Conservation (phyloP, 2,329 filamentous ascomycete species). For the Nothopassalora personata region DNA sequence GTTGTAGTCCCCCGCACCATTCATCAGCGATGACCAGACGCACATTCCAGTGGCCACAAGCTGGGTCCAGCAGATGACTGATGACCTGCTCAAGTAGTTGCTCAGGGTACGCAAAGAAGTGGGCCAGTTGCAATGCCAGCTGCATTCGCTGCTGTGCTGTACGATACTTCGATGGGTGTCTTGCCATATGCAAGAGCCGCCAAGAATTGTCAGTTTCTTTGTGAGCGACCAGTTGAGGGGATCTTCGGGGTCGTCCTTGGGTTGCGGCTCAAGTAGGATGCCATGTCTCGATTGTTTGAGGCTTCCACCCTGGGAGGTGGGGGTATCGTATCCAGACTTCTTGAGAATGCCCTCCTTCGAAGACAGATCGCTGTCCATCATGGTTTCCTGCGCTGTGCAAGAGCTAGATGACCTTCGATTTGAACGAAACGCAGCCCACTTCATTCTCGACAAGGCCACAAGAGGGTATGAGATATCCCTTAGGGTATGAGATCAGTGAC, state of each 20-base stretch:
- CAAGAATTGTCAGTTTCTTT: constrained; percentile 38
- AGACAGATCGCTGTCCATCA: background rate
- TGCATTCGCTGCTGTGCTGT: background rate
- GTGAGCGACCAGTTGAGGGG: constrained; percentile 22
- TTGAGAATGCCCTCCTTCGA: background rate
- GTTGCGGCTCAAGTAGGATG: constrained; percentile 20
- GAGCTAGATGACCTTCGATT: background rate
- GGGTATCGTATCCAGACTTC: background rate
- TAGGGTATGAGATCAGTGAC: background rate
- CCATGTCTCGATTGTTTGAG: background rate
- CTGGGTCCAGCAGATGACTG: constrained; percentile 3
- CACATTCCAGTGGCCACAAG: background rate
- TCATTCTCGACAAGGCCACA: background rate
- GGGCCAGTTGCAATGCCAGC: constrained; percentile 5
- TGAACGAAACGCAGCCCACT: background rate
- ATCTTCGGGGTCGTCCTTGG: constrained; percentile 16
- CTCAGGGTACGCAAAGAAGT: constrained; percentile 4
- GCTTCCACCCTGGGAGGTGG: background rate
- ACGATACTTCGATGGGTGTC: constrained; percentile 1
- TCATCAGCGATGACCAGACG: constrained; percentile 6
- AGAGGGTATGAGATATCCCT: background rate
- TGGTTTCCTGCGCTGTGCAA: background rate
- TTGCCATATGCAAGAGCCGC: constrained; percentile 13
- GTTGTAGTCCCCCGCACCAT: constrained; percentile 1
- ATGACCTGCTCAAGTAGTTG: background rate